Evolutionary conservation across 2,329 filamentous ascomycete species (phyloP), one percentile per base, ranked within the genome.

Genomic region (Aaosphaeria pasadenensis): DNA sequence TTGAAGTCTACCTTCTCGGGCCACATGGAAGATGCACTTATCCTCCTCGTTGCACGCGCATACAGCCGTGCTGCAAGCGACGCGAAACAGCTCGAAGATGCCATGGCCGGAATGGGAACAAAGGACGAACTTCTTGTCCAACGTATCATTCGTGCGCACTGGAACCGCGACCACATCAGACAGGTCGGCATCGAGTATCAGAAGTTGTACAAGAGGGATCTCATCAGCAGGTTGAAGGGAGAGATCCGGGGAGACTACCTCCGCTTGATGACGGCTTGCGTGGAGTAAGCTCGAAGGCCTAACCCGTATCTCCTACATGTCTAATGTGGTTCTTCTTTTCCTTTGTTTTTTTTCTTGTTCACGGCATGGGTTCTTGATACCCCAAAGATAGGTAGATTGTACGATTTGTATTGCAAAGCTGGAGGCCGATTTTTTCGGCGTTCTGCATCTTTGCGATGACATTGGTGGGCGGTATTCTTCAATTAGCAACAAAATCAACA

Each of bases 201-300:
- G 61, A 81, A 87, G 59, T 79, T 80, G 42, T 95, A 86, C 70
- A 79, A 81, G 57, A 83, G 75, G 60, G 85, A 84, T 53, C 72
- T 97, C 47, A 77, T 81, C 7, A 76, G 77, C 47, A 78, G 90
- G 42, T 88, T 97, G 62, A 82, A 82, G 64, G 84, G 86, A 2
- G 92, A 97, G 77, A 95, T 89, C 5, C 89, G 87, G 52, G 89
- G 91, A 4, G 87, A 96, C 70, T 95, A 94, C 59, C 79, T 88
- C 72, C 81, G 74, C 57, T 71, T 92, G 61, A 78, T 96, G 81
- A 71, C 95, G 55, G 89, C 87, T 52, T 73, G 82, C 4, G 39
- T 40, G 7, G 39, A 40, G 24, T 24, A 40, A 24, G 2, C 17
- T 3, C 17, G 17, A 24, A 24, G 17, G 17, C 17, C 17, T 24